Conservation (phyloP, 331 rosid species). For the Rhamnella rubrinervis region DNA sequence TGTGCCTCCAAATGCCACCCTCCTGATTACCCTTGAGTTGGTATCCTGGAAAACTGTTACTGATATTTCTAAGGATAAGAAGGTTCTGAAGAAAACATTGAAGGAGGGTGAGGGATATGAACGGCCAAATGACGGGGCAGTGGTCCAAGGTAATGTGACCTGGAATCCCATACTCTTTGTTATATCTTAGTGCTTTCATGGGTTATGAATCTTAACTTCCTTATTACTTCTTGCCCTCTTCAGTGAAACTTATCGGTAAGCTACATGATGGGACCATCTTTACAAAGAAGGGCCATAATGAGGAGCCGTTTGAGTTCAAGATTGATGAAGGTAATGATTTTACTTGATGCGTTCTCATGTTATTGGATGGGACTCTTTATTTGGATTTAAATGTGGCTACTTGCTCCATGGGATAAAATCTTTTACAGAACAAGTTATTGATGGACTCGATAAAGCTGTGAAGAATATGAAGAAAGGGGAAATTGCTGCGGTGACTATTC, state of each 20-base stretch:
- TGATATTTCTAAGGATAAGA: conserved; percentile 59
- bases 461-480: conserved; percentile 51
- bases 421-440: conserved; percentile 43
- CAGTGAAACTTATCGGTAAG: conserved; percentile 73
- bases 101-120: conserved; percentile 89
- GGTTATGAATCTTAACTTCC: not conserved
- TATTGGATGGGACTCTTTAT: not conserved
- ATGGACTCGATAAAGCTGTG: conserved; percentile 48
- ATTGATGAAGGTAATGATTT: conserved; percentile 55
- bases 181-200: not conserved
- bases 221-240: conserved; percentile 3
- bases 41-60: conserved; percentile 49
- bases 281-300: conserved; percentile 53
- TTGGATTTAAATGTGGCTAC: not conserved
- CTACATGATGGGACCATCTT: conserved; percentile 63
- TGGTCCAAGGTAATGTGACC: conserved; percentile 53
- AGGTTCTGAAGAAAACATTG: conserved; percentile 65
- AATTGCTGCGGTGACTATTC: conserved; percentile 38
- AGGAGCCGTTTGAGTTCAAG: conserved; percentile 65
- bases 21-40: conserved; percentile 36
- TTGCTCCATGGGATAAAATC: not conserved
- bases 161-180: not conserved
- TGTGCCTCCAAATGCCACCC: conserved; percentile 44
- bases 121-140: conserved; percentile 86
- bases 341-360: not conserved